Base-by-base conservation (phyloP, 768 basidiomycete species). In the Amanita pallidorosea region DNA sequence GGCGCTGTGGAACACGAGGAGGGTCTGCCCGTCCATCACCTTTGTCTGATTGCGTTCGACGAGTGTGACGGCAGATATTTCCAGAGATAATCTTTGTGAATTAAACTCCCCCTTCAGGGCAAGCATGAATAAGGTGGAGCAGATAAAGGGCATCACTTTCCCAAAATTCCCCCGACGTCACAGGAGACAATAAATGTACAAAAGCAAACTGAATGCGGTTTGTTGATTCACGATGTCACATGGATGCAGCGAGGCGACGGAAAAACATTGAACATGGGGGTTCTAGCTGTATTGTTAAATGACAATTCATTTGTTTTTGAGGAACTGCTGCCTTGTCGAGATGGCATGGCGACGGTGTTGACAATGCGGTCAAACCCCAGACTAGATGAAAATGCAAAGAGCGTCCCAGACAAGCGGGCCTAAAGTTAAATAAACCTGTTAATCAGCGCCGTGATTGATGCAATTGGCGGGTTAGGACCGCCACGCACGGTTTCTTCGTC, bases 1-100 rank as follows among this genome's bases (percentile, higher is more conserved):
- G 33, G 33, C 13, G 33, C 33, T 12, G 13, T 33, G 33, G 25
- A 43, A 43, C 42, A 43, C 11, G 42, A 8, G 27, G 27, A 4
- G n/a, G n/a, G 29, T n/a, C 29, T 29, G 43, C 43, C n/a, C 25
- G 27, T 17, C n/a, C 43, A 45, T 45, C 43, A 45, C 43, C 25
- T 33, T 29, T 45, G 43, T 45, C 43, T 45, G 43, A 45, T 45
- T 15, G 43, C 43, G 27, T 45, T 45, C 27, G 42, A 43, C 42
- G 42, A 45, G 25, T 45, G 27, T 29, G 23, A 17, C n/a, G 17
- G 43, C 27, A n/a, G n/a, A 29, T 45, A 15, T 25, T 29, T 27
- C 7, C 23, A 44, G 22, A 41, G 40, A 41, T 41, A 22, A 45
- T 29, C 43, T 31, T 31, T 44, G 43, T 44, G 43, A 29, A 44